Evolutionary conservation across 1,284 basidiomycete species (phyloP).

Genomic region (Amylostereum areolatum): DNA sequence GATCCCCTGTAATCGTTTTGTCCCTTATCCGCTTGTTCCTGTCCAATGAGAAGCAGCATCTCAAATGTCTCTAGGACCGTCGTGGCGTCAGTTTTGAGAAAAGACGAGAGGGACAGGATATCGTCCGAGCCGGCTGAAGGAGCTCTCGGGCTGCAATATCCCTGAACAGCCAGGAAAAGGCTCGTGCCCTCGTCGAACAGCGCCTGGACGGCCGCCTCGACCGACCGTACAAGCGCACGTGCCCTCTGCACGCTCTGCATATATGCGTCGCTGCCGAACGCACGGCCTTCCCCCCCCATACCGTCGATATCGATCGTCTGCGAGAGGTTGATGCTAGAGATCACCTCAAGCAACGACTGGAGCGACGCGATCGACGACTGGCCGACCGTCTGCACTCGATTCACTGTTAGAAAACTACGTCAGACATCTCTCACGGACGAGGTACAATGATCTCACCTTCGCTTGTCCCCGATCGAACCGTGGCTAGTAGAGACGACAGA

Average conservation of each 20-base stretch:
- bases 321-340: slow-evolving; percentile 69
- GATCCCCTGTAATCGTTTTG: slow-evolving; percentile 65
- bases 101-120: slow-evolving; percentile 27
- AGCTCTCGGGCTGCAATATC: slow-evolving; percentile 25
- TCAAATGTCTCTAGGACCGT: slow-evolving; percentile 57
- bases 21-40: slow-evolving; percentile 61
- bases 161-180: slow-evolving; percentile 52
- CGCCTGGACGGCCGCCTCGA: slow-evolving; percentile 64
- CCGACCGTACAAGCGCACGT: slow-evolving; percentile 54
- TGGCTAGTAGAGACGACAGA: neutral
- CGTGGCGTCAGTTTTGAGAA: slow-evolving; percentile 47
- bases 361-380: slow-evolving; percentile 48
- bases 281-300: slow-evolving; percentile 41
- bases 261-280: slow-evolving; percentile 44
- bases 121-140: slow-evolving; percentile 5
- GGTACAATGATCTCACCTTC: neutral
- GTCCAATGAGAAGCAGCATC: slow-evolving; percentile 53
- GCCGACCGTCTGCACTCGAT: slow-evolving; percentile 22
- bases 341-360: slow-evolving; percentile 47
- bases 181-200: slow-evolving; percentile 64
- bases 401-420: slow-evolving; percentile 2
- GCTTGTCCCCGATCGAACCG: neutral
- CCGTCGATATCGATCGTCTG: slow-evolving; percentile 75
- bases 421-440: neutral
- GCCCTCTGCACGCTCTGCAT: slow-evolving; percentile 59